These are phyloP conservation scores for Myrica gale DNA, from an alignment of 306 rosid genomes.

Conservation along the genomic window DNA sequence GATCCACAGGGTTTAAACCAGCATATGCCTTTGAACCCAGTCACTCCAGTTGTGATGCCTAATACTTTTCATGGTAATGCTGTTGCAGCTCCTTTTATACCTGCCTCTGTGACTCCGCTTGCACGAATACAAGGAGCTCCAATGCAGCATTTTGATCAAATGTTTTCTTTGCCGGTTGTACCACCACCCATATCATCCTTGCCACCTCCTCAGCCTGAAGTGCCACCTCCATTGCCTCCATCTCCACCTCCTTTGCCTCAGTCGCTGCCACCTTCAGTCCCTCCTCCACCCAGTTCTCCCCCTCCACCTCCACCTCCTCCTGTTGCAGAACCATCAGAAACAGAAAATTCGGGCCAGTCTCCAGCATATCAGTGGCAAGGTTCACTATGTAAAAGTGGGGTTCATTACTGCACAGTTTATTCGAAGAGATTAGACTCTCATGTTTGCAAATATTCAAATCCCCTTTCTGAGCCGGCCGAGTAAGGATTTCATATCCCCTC, in stretches of 20 bases:
- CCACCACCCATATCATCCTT: conserved; percentile 62
- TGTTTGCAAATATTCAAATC: conserved; percentile 69
- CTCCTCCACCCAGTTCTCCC: conserved; percentile 87
- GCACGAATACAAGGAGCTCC: conserved; percentile 73
- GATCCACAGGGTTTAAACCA: conserved; percentile 63
- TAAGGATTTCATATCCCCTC: conserved; percentile 34
- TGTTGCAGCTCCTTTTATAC: conserved; percentile 64
- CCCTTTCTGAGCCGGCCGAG: conserved; percentile 80
- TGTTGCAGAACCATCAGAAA: conserved; percentile 43
- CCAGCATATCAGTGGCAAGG: conserved; percentile 80
- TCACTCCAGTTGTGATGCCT: conserved; percentile 47
- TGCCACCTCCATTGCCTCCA: conserved; percentile 76
- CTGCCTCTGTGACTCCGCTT: conserved; percentile 86
- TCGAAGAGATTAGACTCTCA: conserved; percentile 69
- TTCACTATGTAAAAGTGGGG: conserved; percentile 80
- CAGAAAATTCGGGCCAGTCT: conserved; percentile 48
- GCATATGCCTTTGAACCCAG: conserved; percentile 58
- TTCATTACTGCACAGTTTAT: conserved; percentile 79
- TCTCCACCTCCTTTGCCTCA: conserved; percentile 85
- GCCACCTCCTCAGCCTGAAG: conserved; percentile 69
- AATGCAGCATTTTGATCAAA: conserved; percentile 61
- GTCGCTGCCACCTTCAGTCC: conserved; percentile 68
- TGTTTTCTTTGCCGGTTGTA: conserved; percentile 46
- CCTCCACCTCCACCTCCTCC: conserved; percentile 65
- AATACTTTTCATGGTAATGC: conserved; percentile 57